Evolutionary conservation across 352 stramenopile species (phyloP), one percentile per base, ranked within the genome.

Genomic region (Plasmopara viticola): DNA sequence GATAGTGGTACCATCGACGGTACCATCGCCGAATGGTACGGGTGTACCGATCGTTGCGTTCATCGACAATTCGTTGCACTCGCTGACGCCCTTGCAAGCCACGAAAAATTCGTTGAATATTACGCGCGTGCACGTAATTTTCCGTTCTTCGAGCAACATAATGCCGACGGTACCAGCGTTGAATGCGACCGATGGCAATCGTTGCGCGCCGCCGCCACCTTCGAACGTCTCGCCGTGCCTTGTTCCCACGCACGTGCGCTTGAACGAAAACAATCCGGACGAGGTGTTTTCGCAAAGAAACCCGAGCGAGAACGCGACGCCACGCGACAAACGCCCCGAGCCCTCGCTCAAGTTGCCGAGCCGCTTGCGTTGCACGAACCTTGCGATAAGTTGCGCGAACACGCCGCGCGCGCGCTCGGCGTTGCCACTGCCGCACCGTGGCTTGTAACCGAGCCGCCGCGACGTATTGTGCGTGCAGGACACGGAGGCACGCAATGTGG

Each of bases 101-200:
- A 8, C 76, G 70, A 60, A 70, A 85, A 0, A 77, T 56, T 0
- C 71, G 76, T 40, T 90, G 76, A 41, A 87, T 86, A 9, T 53
- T 45, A 14, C 67, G 41, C 5, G 72, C 67, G 14, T 70, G 53
- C 14, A 43, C 49, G 30, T 59, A 57, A 25, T 56, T 63, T 15
- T 64, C n/a, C 10, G n/a, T 51, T 49, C 82, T 70, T 0, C 61
- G 56, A 6, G 34, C 31, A 1, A 42, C 13, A 35, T 68, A 70
- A 13, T 73, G 65, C 0, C 58, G 68, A 20, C 62, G 68, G 37
- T 71, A 84, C 1, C 39, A 42, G 13, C 66, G 68, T 48, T 90
- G 77, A 47, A 90, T 82, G 17, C 53, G 51, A 6, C 53, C 56
- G 2, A 63, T 72, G 0, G 68, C 70, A 28, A 62, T 34, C 44